These are phyloP conservation scores for Oryza rufipogon DNA, from an alignment of 176 grass and related monocot genomes.

Conservation along the genomic window DNA sequence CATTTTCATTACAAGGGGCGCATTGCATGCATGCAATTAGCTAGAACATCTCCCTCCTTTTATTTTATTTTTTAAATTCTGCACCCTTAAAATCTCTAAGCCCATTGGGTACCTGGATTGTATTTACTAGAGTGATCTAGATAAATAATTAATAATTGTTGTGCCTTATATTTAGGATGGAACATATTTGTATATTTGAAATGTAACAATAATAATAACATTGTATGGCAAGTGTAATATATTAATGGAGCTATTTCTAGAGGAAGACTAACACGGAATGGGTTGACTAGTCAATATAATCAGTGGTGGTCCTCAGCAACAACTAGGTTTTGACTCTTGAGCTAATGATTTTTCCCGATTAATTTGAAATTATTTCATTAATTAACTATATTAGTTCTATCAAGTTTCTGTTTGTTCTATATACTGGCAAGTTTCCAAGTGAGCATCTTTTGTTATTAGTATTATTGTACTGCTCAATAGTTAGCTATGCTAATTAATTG, in stretches of 20 bases:
- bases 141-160: too few relatives aligned
- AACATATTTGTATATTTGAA: not conserved
- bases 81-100: too few relatives aligned
- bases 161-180: too few relatives aligned
- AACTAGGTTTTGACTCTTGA: not conserved
- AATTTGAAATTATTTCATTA: not conserved
- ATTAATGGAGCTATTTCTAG: not conserved
- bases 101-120: too few relatives aligned
- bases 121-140: too few relatives aligned
- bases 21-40: too few relatives aligned
- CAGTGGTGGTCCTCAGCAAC: not conserved
- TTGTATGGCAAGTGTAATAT: not conserved
- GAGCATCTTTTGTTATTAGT: not conserved
- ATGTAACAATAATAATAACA: not conserved
- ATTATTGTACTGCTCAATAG: not conserved
- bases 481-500: not conserved
- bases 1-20: too few relatives aligned
- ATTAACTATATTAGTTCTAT: not conserved
- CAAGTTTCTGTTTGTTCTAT: not conserved
- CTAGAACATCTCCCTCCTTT: too few relatives aligned
- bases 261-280: not conserved
- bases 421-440: not conserved
- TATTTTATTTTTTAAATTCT: too few relatives aligned
- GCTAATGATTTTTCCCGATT: not conserved
- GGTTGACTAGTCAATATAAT: not conserved